Conservation (phyloP, 1,284 basidiomycete genomes). For the Cutaneotrichosporon sp. region DNA sequence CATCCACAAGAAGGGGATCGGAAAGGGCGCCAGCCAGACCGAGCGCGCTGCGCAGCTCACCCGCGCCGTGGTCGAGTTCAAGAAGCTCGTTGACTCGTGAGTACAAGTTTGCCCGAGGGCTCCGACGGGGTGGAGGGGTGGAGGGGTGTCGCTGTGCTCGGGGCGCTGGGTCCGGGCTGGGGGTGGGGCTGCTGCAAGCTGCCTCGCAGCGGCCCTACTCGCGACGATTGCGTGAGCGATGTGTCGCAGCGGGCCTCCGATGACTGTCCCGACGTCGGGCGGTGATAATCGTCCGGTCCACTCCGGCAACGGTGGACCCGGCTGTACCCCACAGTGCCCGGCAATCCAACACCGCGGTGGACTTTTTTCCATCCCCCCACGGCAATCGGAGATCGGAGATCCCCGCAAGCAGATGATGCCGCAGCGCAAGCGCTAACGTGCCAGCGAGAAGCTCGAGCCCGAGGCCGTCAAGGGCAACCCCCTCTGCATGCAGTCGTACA, state of each 20-base stretch:
- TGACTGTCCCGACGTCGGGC: not conserved
- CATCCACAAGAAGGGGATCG: conserved; percentile 73
- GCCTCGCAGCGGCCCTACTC: no score
- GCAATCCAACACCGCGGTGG: not conserved
- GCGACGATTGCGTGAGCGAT: not conserved
- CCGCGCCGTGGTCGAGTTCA: conserved; percentile 80
- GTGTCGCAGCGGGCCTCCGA: not conserved
- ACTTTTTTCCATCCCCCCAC: not conserved
- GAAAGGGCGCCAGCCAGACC: conserved; percentile 60
- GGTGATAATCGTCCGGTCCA: not conserved
- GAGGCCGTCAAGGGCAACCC: conserved; percentile 81
- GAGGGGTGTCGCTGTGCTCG: not conserved
- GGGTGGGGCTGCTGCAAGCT: no score
- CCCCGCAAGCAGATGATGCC: conserved; percentile 9
- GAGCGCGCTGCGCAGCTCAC: conserved; percentile 75
- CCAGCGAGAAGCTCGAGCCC: conserved; percentile 78
- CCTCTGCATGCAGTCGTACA: conserved; percentile 93
- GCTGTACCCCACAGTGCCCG: not conserved
- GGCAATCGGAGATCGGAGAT: not conserved
- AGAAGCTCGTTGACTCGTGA: conserved; percentile 76
- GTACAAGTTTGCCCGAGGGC: conserved; percentile 36
- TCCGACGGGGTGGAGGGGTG: not conserved
- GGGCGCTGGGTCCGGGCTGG: not conserved
- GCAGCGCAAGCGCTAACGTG: no score
- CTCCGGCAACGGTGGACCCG: not conserved